These are phyloP conservation scores for Zelonia costaricensis DNA, from an alignment of 208 protist genomes.

Conservation along the genomic window DNA sequence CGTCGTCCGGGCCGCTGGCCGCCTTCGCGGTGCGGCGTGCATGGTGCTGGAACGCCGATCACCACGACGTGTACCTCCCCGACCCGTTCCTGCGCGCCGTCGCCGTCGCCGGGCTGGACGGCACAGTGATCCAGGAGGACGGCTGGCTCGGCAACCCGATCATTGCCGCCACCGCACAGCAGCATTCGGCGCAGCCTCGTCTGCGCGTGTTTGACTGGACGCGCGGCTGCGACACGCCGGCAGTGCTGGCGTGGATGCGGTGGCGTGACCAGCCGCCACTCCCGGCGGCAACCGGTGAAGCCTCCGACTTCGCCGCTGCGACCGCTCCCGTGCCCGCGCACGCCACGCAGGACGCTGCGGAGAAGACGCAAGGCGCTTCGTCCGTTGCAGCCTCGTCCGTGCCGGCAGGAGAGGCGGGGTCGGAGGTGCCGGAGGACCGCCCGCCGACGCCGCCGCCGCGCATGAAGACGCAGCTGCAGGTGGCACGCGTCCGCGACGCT, in stretches of 20 bases:
- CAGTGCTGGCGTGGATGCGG: constrained; percentile 14
- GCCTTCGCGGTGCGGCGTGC: constrained; percentile 24
- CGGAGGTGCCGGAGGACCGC: not conserved
- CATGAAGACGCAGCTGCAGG: constrained; percentile 38
- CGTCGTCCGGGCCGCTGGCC: constrained; percentile 21
- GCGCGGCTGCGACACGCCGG: constrained; percentile 18
- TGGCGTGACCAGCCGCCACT: not conserved
- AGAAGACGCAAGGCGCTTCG: too few species aligned
- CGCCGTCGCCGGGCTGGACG: constrained; percentile 11
- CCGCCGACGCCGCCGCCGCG: constrained; percentile 22
- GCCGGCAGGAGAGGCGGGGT: not conserved
- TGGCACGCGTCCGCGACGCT: constrained; percentile 35
- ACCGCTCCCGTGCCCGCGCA: too few species aligned
- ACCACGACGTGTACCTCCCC: constrained; percentile 24
- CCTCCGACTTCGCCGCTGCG: too few species aligned
- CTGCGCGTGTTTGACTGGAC: constrained; percentile 32
- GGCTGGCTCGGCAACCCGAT: constrained; percentile 19
- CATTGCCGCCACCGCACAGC: not conserved
- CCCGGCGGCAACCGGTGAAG: too few species aligned
- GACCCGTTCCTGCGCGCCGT: constrained; percentile 26
- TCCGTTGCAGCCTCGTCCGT: not conserved
- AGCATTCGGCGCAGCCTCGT: not conserved
- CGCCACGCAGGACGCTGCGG: too few species aligned
- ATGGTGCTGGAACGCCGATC: constrained; percentile 30
- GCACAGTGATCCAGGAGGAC: not conserved